Percentiles rank a stretch among this genome's conserved stretches.
Evolutionary conservation across 306 rosid species (phyloP).

Genomic region (Cucurbita argyrosperma): DNA sequence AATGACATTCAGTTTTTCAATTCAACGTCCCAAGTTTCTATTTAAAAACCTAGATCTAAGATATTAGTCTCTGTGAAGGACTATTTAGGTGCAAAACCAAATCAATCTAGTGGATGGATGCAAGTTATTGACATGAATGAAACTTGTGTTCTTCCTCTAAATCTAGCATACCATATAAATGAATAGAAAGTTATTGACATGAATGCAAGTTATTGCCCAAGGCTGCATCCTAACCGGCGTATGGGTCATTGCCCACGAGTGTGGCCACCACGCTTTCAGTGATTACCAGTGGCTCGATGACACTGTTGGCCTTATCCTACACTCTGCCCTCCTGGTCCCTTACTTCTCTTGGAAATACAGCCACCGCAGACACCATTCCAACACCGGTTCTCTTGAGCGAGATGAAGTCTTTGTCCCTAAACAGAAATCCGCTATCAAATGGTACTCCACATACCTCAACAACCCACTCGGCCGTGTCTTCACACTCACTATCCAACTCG

Average conservation of each 20-base stretch:
- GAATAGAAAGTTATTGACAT: background rate
- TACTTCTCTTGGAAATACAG: conserved; percentile 97
- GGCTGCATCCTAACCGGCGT: conserved; percentile 87
- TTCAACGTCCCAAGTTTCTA: too few relatives aligned
- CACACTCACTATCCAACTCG: conserved; percentile 30
- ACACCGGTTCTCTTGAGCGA: conserved; percentile 71
- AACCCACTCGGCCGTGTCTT: conserved; percentile 66
- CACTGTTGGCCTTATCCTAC: conserved; percentile 73
- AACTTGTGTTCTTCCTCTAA: background rate
- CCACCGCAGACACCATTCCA: conserved; percentile 94
- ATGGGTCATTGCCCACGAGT: conserved; percentile 94
- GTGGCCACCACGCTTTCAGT: conserved; percentile 98
- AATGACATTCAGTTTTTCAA: too few relatives aligned
- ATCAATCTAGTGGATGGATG: background rate
- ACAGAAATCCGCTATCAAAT: conserved; percentile 22
- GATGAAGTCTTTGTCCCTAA: conserved; percentile 97
- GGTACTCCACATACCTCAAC: conserved; percentile 70
- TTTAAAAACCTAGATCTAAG: too few relatives aligned
- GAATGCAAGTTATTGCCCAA: too few relatives aligned
- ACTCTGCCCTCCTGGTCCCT: conserved; percentile 80
- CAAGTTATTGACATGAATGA: background rate
- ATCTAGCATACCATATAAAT: background rate
- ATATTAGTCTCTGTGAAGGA: background rate
- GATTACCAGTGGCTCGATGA: conserved; percentile 91
- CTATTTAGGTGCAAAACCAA: background rate